Conservation (phyloP, 2,329 filamentous ascomycete genomes). For the Lecanicillium sp. region DNA sequence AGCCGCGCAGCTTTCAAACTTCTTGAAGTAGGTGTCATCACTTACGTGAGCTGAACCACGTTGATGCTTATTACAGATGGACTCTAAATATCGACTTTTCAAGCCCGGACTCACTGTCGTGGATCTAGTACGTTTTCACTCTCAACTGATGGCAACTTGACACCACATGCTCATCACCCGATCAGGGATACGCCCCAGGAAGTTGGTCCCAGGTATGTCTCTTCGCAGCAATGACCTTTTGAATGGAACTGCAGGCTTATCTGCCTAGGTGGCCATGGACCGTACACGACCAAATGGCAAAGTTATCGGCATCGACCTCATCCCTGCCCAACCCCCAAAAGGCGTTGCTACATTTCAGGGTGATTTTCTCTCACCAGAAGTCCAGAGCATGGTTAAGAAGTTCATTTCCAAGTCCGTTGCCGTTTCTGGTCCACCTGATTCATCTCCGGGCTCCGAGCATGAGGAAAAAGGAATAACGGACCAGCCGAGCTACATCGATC, state of each 20-base stretch:
- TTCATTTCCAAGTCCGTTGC: slow-evolving; percentile 54
- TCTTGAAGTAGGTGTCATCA: slow-evolving; percentile 54
- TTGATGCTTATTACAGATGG: slow-evolving; percentile 57
- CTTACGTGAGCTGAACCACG: too few species aligned
- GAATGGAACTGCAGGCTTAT: neutral
- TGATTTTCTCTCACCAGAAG: slow-evolving; percentile 70
- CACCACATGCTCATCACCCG: neutral
- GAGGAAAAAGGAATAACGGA: slow-evolving; percentile 6
- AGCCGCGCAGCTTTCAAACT: slow-evolving; percentile 92
- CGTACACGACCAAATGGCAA: slow-evolving; percentile 68
- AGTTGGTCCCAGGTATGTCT: slow-evolving; percentile 58
- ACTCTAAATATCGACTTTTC: slow-evolving; percentile 75
- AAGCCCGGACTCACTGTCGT: slow-evolving; percentile 75
- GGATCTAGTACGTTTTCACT: slow-evolving; percentile 61
- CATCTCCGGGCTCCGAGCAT: too few species aligned
- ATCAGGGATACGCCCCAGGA: slow-evolving; percentile 67
- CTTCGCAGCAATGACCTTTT: neutral
- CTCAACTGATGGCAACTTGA: neutral
- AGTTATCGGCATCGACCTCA: slow-evolving; percentile 87
- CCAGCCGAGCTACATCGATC: slow-evolving; percentile 57
- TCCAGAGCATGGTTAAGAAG: slow-evolving; percentile 69
- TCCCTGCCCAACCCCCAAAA: slow-evolving; percentile 82
- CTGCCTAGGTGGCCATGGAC: slow-evolving; percentile 65
- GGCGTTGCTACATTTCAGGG: slow-evolving; percentile 95
- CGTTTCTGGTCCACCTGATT: too few species aligned